A percentile compares a stretch with the other conserved stretches of the same genome.
Conservation (phyloP, 176 grass and related monocot genomes). For the Miscanthus lutarioriparius region DNA sequence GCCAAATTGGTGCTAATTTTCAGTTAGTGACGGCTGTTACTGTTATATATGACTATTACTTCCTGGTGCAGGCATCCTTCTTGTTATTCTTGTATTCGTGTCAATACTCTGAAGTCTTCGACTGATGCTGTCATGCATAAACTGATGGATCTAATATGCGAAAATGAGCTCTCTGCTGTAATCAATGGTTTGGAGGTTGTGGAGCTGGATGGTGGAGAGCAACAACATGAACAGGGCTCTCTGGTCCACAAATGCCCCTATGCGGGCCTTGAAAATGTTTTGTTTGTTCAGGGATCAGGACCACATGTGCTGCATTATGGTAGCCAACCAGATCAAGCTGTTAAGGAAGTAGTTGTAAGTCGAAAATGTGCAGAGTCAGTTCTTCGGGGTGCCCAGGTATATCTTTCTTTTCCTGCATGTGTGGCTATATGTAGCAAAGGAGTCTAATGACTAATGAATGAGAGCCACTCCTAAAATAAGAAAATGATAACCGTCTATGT, state of each 20-base stretch:
- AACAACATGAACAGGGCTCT: slow-evolving; percentile 36
- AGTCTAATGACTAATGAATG: background rate
- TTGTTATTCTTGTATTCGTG: slow-evolving; percentile 83
- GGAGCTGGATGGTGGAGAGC: slow-evolving; percentile 37
- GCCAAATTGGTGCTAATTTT: background rate
- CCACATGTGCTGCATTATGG: slow-evolving; percentile 65
- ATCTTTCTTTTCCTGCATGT: background rate
- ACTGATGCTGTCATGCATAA: slow-evolving; percentile 59
- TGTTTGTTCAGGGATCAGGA: slow-evolving; percentile 83
- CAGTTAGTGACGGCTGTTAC: background rate
- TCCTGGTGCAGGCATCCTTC: slow-evolving; percentile 70
- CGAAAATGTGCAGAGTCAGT: slow-evolving; percentile 97
- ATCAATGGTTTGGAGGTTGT: slow-evolving; percentile 37
- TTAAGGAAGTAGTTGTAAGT: slow-evolving; percentile 92
- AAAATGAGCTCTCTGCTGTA: slow-evolving; percentile 41
- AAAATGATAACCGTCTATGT: background rate
- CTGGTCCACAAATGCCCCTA: slow-evolving; percentile 52
- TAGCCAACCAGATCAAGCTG: slow-evolving; percentile 31
- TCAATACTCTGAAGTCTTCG: slow-evolving; percentile 82
- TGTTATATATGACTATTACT: slow-evolving; percentile 32
- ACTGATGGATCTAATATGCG: slow-evolving; percentile 48
- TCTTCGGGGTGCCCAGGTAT: slow-evolving; percentile 96
- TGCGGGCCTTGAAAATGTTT: slow-evolving; percentile 69
- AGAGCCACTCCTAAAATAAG: background rate
- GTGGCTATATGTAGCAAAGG: background rate